Conservation (phyloP, 139 green algal genomes). For the Yamagishiella unicocca region DNA sequence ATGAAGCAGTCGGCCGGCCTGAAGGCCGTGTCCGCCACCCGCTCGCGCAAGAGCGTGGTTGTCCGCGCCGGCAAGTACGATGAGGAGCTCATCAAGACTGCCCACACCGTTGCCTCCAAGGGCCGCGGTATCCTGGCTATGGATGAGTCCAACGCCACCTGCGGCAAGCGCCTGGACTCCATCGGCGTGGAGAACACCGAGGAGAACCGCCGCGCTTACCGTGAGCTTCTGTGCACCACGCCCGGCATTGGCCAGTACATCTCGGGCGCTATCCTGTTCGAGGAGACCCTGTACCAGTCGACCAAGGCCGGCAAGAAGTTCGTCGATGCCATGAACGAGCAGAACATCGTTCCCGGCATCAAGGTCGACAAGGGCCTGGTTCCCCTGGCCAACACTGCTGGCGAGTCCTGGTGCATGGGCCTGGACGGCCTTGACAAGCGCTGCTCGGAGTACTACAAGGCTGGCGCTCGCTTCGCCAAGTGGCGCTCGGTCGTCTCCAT, state of each 20-base stretch:
- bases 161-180: constrained; percentile 95
- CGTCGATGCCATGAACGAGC: constrained; percentile 88
- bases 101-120: constrained; percentile 85
- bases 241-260: constrained; percentile 94
- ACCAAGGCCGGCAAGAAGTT: constrained; percentile 87
- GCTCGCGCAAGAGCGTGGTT: constrained; percentile 25
- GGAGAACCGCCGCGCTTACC: constrained; percentile 97
- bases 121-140: constrained; percentile 97
- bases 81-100: constrained; percentile 91
- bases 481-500: constrained; percentile 96
- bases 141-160: constrained; percentile 99
- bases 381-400: constrained; percentile 93
- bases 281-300: constrained; percentile 99
- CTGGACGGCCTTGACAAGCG: constrained; percentile 95
- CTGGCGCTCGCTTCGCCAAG: constrained; percentile 97
- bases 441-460: constrained; percentile 98
- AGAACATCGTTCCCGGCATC: constrained; percentile 91
- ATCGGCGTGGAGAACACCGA: constrained; percentile 99
- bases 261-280: constrained; percentile 95
- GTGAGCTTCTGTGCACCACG: constrained; percentile 94
- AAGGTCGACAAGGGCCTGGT: constrained; percentile 98
- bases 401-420: constrained; percentile 94
- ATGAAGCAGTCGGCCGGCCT: constrained; percentile 35
- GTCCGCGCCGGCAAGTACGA: constrained; percentile 80
- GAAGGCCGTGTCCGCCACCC: constrained; percentile 38